Evolutionary conservation across 2,329 filamentous ascomycete genomes (phyloP), one percentile per base, ranked within the genome.

Genomic region (Plectosphaerella cucumerina): DNA sequence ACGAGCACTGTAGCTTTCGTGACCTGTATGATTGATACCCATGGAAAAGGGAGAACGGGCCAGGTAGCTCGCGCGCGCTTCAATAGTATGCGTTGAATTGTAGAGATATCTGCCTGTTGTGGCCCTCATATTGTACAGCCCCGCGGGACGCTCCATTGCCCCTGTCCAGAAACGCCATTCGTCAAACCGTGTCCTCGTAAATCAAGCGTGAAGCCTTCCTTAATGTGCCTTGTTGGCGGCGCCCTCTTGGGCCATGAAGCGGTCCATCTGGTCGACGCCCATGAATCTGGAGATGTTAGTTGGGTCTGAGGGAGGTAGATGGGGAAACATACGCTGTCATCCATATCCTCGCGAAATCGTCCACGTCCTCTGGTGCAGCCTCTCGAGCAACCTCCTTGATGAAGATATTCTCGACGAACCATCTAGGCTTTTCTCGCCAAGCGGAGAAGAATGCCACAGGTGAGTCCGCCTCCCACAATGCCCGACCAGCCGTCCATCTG

Each of bases 381-480:
- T 69, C 64, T 57, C 63, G 54, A 65, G 69, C 70, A 15, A 71
- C 62, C 1, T 70, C 65, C 41, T 63, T 58, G 43, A 71, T 69
- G 44, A 62, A 59, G 53, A 70, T 57, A 23, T 67, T 59, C n/a
- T 58, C 50, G 37, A 73, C 62, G 34, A 56, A 53, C 46, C 63
- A 72, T 46, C 70, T 63, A 9, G 70, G 69, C 61, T 70, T 71
- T 33, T 68, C 65, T n/a, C 69, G 66, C 74, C 73, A 76, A 3
- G 71, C 67, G 2, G 62, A 65, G 57, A 64, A 74, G 54, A 76
- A 76, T 3, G 70, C 65, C 18, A 70, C 60, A 2, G 72, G 70
- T 5, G 65, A 66, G 26, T 58, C 52, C 1, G 74, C 71, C 15
- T 72, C 64, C 73, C 73, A 76, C 17, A 76, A 66, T 50, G 73